Percentiles rank a stretch among this genome's conserved stretches.
Evolutionary conservation across 306 rosid genomes (phyloP).

Genomic region (Dryas alaskensis): DNA sequence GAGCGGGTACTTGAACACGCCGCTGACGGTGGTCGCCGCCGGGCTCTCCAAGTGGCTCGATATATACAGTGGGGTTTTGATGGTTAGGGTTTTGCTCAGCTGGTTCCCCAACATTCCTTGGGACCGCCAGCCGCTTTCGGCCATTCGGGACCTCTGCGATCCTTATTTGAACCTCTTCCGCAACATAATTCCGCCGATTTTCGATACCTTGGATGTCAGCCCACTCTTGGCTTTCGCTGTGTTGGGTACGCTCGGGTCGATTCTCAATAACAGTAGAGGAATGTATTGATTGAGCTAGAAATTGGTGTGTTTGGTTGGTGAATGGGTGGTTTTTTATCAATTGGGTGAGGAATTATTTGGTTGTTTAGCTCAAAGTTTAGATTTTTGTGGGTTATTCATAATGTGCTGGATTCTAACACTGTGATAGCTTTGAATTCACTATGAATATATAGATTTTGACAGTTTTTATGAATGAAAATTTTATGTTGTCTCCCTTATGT

Average conservation of each 20-base stretch:
- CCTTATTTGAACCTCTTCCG: constrained; percentile 83
- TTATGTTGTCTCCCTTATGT: neutral
- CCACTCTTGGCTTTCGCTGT: constrained; percentile 93
- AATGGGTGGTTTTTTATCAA: constrained; percentile 5
- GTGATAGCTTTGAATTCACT: neutral
- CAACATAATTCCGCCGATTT: constrained; percentile 81
- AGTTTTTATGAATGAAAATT: neutral
- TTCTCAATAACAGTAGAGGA: constrained; percentile 44
- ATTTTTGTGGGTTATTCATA: neutral
- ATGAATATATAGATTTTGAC: constrained; percentile 19
- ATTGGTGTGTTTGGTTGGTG: constrained; percentile 7
- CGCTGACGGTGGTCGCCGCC: constrained; percentile 91
- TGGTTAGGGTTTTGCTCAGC: constrained; percentile 93
- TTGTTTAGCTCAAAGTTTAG: constrained; percentile 2
- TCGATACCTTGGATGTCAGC: constrained; percentile 82
- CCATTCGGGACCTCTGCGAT: constrained; percentile 87
- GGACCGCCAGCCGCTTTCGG: constrained; percentile 89
- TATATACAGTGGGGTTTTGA: constrained; percentile 87
- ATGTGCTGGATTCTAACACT: neutral
- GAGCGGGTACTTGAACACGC: constrained; percentile 61
- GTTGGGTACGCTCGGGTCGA: constrained; percentile 67
- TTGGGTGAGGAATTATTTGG: constrained; percentile 16
- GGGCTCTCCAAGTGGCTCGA: constrained; percentile 90
- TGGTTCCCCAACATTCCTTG: constrained; percentile 98
- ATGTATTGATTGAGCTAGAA: constrained; percentile 17